A percentile compares a stretch with the other conserved stretches of the same genome.
Conservation (phyloP, 495 filamentous ascomycete genomes). For the Paragyromitra xinjiangensis region DNA sequence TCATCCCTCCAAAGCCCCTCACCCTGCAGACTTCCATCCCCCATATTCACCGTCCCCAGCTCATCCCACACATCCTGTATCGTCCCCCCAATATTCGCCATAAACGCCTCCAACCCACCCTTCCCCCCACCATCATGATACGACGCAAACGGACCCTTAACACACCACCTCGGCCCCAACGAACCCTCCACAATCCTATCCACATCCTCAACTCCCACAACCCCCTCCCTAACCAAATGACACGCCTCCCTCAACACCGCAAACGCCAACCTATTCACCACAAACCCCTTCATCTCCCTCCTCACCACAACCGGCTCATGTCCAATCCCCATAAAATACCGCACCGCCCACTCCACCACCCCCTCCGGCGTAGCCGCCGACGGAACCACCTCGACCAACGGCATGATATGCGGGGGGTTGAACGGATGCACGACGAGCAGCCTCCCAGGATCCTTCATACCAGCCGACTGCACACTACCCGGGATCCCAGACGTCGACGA, state of each 20-base stretch:
- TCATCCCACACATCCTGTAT: conserved; percentile 67
- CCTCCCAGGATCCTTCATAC: conserved; percentile 59
- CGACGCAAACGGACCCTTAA: conserved; percentile 68
- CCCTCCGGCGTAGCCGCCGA: conserved; percentile 59
- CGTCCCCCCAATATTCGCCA: conserved; percentile 67
- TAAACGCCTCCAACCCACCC: conserved; percentile 64
- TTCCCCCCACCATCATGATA: conserved; percentile 70
- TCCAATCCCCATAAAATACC: conserved; percentile 63
- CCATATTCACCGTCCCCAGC: conserved; percentile 60
- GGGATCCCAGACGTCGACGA: conserved; percentile 68
- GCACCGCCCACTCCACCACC: conserved; percentile 61
- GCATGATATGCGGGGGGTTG: conserved; percentile 72
- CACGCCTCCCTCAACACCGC: conserved; percentile 63
- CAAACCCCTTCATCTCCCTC: conserved; percentile 65
- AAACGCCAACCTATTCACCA: conserved; percentile 65
- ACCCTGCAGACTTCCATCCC: conserved; percentile 45
- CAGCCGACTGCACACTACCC: conserved; percentile 61
- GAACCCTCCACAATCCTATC: conserved; percentile 60
- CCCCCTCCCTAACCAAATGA: conserved; percentile 63
- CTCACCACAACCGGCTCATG: conserved; percentile 65
- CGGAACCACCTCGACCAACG: conserved; percentile 69
- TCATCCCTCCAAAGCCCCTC: conserved; percentile 55
- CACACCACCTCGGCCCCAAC: conserved; percentile 66
- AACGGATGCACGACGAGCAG: conserved; percentile 70
- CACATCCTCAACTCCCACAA: conserved; percentile 62